phyloP scores from a whole-genome alignment of 83 land plant genomes.

The Picea engelmannii region DNA sequence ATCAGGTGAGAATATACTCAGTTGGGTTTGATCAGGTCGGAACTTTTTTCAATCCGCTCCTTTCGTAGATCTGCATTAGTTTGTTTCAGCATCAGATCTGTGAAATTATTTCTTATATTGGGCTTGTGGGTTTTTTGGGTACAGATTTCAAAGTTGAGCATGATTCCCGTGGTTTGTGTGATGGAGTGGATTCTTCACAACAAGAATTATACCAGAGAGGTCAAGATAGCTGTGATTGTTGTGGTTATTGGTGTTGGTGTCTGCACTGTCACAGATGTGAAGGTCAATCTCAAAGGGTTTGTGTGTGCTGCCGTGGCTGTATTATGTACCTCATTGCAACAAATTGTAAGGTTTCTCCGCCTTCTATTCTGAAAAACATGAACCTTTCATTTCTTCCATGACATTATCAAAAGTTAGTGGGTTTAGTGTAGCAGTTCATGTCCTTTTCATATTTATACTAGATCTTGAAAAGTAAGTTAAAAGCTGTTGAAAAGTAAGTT shows the following conservation, averaged over 20 bases:
- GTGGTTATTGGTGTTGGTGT: conserved; percentile 76
- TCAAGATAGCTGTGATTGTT: conserved; percentile 56
- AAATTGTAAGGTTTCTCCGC: conserved; percentile 54
- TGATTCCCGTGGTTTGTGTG: conserved; percentile 85
- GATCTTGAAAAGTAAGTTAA: too few species aligned
- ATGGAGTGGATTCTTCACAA: conserved; percentile 74
- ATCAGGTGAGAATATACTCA: conserved; percentile 55
- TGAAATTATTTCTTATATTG: not conserved
- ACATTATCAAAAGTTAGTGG: too few species aligned
- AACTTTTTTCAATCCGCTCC: not conserved
- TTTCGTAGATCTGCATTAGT: not conserved
- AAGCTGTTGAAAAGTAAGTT: too few species aligned
- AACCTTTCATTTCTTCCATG: too few species aligned
- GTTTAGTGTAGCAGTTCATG: too few species aligned
- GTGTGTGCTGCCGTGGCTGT: conserved; percentile 83
- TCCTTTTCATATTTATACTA: too few species aligned
- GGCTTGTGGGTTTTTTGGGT: not conserved
- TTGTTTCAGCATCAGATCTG: not conserved
- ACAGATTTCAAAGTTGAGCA: conserved; percentile 84
- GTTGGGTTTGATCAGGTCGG: conserved; percentile 69
- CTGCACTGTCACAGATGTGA: conserved; percentile 78
- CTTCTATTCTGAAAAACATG: too few species aligned
- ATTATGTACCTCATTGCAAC: conserved; percentile 69
- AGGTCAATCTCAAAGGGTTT: conserved; percentile 69
- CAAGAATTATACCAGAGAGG: conserved; percentile 61